These are phyloP conservation scores for Yamadazyma paraphyllophila DNA, from an alignment of 805 yeast genomes.

Conservation along the genomic window DNA sequence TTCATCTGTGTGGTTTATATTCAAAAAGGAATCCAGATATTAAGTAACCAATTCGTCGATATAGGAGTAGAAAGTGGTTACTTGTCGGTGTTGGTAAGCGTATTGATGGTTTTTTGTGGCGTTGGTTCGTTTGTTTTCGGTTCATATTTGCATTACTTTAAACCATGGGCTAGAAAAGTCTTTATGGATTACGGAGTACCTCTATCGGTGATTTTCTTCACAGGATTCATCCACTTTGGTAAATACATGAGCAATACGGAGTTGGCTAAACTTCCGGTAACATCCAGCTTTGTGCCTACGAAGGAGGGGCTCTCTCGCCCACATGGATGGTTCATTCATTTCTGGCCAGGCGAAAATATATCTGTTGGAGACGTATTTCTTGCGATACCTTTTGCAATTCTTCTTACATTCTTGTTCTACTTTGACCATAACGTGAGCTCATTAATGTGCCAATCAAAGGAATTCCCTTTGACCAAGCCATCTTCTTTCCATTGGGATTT, in stretches of 20 bases:
- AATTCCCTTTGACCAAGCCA: constrained; percentile 81
- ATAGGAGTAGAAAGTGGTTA: constrained; percentile 52
- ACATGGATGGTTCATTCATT: constrained; percentile 75
- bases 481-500: constrained; percentile 93
- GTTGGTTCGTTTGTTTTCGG: constrained; percentile 60
- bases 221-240: constrained; percentile 92
- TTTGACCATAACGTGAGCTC: constrained; percentile 96
- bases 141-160: constrained; percentile 57
- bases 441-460: constrained; percentile 82
- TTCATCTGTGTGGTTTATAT: constrained; percentile 86
- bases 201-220: constrained; percentile 77
- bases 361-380: constrained; percentile 75
- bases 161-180: constrained; percentile 58
- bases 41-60: constrained; percentile 62
- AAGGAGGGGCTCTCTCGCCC: constrained; percentile 31
- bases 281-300: constrained; percentile 77
- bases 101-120: constrained; percentile 78
- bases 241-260: constrained; percentile 60
- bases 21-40: constrained; percentile 85
- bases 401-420: constrained; percentile 80
- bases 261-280: constrained; percentile 64
- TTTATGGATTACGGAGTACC: constrained; percentile 89
- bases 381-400: constrained; percentile 89
- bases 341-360: constrained; percentile 59
- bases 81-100: constrained; percentile 69